Evolutionary conservation across 768 basidiomycete genomes (phyloP).

Genomic region (Pisolithus sp.): DNA sequence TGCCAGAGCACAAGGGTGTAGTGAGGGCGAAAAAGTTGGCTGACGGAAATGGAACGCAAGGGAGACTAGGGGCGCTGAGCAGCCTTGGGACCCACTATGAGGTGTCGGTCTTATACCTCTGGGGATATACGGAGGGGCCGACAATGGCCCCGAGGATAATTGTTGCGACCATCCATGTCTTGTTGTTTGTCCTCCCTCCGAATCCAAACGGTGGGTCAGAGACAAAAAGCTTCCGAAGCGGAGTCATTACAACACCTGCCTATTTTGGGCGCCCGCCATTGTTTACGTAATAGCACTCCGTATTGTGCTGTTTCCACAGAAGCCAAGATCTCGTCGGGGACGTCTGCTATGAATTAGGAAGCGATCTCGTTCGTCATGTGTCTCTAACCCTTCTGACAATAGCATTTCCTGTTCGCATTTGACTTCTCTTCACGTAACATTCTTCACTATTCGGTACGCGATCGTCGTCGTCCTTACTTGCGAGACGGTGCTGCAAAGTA

Average conservation of each 20-base stretch:
- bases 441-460: too few relatives aligned
- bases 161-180: background rate
- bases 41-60: constrained; percentile 1
- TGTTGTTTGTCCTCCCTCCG: background rate
- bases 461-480: too few relatives aligned
- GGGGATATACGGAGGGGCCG: background rate
- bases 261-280: constrained; percentile 7
- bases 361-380: too few relatives aligned
- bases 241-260: constrained; percentile 16
- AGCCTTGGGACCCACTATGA: too few relatives aligned
- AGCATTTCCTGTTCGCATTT: too few relatives aligned
- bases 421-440: too few relatives aligned
- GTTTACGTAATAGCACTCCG: background rate
- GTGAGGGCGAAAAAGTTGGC: background rate
- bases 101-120: constrained; percentile 15
- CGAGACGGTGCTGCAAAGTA: too few relatives aligned
- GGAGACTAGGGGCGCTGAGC: background rate
- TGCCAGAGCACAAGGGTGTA: constrained; percentile 16
- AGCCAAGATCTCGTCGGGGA: too few relatives aligned
- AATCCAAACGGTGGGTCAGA: background rate
- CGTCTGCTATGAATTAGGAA: too few relatives aligned
- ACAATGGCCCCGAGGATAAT: constrained; percentile 13
- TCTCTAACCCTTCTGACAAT: too few relatives aligned
- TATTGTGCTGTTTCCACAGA: too few relatives aligned
- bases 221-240: background rate